Conservation (phyloP, 2,329 filamentous ascomycete species). For the Ceratocystis destructans region DNA sequence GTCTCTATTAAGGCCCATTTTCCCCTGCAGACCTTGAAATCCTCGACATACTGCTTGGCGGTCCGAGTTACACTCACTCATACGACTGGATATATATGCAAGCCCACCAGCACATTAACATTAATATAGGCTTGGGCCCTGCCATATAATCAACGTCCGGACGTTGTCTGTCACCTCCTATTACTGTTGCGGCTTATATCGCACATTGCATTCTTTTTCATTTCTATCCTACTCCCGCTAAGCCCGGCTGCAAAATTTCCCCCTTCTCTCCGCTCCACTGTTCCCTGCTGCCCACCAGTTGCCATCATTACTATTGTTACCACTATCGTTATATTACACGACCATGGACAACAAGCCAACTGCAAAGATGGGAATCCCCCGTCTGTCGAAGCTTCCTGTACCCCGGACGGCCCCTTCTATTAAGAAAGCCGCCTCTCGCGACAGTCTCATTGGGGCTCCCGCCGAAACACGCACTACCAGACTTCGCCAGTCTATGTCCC, state of each 20-base stretch:
- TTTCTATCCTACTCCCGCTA: neutral
- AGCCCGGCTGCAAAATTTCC: neutral
- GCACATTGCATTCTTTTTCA: neutral
- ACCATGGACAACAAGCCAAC: slow-evolving; percentile 15
- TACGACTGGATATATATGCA: neutral
- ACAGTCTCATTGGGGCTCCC: slow-evolving; percentile 14
- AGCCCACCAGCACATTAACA: neutral
- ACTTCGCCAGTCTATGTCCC: slow-evolving; percentile 17
- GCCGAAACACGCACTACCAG: slow-evolving; percentile 16
- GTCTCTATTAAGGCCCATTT: neutral
- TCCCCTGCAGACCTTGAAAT: slow-evolving; percentile 6
- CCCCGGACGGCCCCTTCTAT: slow-evolving; percentile 12
- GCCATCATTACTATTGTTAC: neutral
- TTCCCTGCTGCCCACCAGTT: neutral
- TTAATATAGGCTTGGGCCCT: neutral
- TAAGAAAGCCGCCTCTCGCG: slow-evolving; percentile 14
- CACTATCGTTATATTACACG: neutral
- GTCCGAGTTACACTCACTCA: neutral
- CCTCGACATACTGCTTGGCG: neutral
- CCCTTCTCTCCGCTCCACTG: neutral
- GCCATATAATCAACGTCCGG: neutral
- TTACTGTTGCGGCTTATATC: too few species aligned
- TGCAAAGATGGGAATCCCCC: slow-evolving; percentile 18
- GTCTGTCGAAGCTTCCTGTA: slow-evolving; percentile 18
- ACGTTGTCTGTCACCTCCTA: neutral